Base-by-base conservation (phyloP, 2,329 filamentous ascomycete genomes). In the Aspergillus spinulosporus region DNA sequence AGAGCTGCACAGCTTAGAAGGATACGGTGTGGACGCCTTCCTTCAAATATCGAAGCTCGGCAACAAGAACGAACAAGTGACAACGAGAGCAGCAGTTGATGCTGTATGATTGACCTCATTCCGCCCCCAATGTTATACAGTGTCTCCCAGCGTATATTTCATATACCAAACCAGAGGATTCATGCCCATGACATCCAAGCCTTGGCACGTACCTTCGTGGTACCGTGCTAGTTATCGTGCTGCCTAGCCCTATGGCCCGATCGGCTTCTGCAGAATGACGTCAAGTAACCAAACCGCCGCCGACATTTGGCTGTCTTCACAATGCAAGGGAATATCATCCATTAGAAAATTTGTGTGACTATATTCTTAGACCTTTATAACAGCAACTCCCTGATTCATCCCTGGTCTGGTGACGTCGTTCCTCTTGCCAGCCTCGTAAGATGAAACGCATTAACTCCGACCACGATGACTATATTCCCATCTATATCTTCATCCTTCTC, bases 11-110 rank as follows among this genome's bases (percentile, higher is more conserved):
- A 97, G 89, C 68, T 78, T 99, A 5, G 93, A 97, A 70, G 95
- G 94, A 0, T 97, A 97, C 71, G 94, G 94, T 11, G 91, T 95
- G 5, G 94, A 99, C 76, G 92, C 90, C 0, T 99, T 99, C 69
- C 76, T 99, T 61, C 92, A 97, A 71, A 96, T 99, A 58, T 96
- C 91, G 4, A 95, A 96, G 72, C 80, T 99, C 56, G 94, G 94
- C 15, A 99, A 99, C 73, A 97, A 96, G 80, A 97, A 97, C 69
- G 94, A 99, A 78, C 91, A 96, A 73, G 80, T 99, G 59, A 91
- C 82, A 14, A 91, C 85, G 31, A 80, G 89, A 66, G 89, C 89
- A 28, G 85, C 82, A 62, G 90, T 92, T 80, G 89, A 92, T 73
- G 87, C 88, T 15, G 83, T 92, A 9, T 90, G 78, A 54, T 43